Evolutionary conservation across 352 stramenopile species (phyloP).

Genomic region (Globisporangium yorkense): DNA sequence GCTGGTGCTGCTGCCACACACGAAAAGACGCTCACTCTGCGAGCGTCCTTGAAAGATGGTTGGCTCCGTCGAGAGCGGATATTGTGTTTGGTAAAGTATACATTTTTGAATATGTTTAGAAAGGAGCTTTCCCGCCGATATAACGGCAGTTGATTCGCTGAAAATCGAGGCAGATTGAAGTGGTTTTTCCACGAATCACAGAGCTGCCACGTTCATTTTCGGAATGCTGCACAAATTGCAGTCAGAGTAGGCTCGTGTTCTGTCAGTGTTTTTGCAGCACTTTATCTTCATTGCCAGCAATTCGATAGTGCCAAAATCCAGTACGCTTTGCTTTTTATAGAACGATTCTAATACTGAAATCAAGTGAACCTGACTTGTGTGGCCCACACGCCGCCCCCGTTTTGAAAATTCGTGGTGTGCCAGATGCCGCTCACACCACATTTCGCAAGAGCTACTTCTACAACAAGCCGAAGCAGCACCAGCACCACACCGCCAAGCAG

Average conservation of each 20-base stretch:
- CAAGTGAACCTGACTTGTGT: neutral
- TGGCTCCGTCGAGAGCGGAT: conserved; percentile 10
- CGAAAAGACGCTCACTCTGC: conserved; percentile 5
- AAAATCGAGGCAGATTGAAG: no score
- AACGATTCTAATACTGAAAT: neutral
- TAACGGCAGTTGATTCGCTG: no score
- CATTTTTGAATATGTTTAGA: neutral
- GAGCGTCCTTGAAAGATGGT: conserved; percentile 17
- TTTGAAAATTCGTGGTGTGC: conserved; percentile 2
- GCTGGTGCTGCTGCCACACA: neutral
- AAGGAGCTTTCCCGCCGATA: no score
- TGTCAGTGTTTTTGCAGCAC: no score
- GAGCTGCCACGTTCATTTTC: no score
- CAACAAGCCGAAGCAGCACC: neutral
- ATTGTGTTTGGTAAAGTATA: neutral
- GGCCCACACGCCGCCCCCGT: neutral
- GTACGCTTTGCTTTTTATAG: neutral
- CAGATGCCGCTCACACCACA: conserved; percentile 1
- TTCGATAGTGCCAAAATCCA: neutral
- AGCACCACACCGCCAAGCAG: no score
- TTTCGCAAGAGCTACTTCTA: neutral
- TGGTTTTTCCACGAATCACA: no score
- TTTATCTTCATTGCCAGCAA: no score
- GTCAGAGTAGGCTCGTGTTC: no score
- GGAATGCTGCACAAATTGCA: no score